phyloP scores from a whole-genome alignment of 2,329 filamentous ascomycete genomes.

The Laburnicola sp. region DNA sequence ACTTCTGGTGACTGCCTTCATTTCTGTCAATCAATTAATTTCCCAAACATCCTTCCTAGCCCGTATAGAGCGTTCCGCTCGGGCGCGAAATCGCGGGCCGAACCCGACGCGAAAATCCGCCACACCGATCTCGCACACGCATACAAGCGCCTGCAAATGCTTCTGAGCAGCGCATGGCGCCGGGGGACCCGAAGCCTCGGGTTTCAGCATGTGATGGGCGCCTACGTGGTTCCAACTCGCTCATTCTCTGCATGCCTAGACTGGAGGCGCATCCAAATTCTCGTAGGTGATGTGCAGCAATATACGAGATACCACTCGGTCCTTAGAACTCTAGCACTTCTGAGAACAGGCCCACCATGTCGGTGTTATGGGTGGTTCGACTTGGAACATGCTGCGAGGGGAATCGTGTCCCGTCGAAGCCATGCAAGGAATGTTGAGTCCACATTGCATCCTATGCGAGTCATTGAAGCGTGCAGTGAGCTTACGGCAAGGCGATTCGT shows the following conservation, averaged over 20 bases:
- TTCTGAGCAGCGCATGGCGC: neutral
- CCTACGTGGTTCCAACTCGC: neutral
- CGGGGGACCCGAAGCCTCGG: neutral
- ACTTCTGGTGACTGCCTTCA: no score
- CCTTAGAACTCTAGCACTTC: no score
- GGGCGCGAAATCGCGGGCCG: neutral
- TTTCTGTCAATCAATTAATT: no score
- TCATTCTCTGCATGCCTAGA: neutral
- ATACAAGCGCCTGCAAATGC: neutral
- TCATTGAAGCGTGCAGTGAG: conserved; percentile 10
- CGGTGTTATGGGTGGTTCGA: neutral
- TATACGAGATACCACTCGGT: no score
- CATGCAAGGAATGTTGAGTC: neutral
- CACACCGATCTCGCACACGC: neutral
- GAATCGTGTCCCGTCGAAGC: no score
- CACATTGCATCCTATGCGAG: conserved; percentile 9
- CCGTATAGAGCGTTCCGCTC: neutral
- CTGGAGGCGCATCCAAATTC: no score
- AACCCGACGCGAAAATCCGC: neutral
- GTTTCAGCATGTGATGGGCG: conserved; percentile 3
- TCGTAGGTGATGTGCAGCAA: neutral
- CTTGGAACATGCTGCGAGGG: neutral
- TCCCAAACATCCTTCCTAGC: no score
- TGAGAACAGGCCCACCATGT: no score
- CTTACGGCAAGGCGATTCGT: neutral